phyloP scores from a whole-genome alignment of 2,329 filamentous ascomycete species.

The Fusarium devonianum region DNA sequence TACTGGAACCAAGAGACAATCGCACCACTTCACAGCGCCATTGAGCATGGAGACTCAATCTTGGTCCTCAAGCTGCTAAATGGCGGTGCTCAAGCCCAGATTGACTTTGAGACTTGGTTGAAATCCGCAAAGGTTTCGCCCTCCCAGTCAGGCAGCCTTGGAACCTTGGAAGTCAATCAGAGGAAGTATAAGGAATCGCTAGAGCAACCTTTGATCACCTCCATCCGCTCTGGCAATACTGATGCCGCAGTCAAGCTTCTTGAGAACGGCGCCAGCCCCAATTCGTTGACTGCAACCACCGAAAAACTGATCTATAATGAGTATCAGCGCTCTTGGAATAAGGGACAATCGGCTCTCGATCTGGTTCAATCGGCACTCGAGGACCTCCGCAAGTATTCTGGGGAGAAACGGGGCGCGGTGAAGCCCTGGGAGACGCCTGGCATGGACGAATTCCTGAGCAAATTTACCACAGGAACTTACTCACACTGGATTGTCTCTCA shows the following conservation, averaged over 20 bases:
- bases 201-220: constrained; percentile 72
- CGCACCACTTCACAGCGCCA: constrained; percentile 66
- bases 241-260: constrained; percentile 66
- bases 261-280: constrained; percentile 69
- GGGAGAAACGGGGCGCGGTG: constrained; percentile 18
- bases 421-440: constrained; percentile 45
- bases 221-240: constrained; percentile 54
- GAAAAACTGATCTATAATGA: constrained; percentile 47
- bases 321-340: constrained; percentile 45
- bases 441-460: constrained; percentile 61
- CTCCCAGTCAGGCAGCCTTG: constrained; percentile 44
- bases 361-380: constrained; percentile 61
- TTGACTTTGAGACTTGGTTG: constrained; percentile 71
- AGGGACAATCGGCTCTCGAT: constrained; percentile 65
- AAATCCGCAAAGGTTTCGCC: constrained; percentile 60
- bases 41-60: constrained; percentile 59
- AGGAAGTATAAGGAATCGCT: constrained; percentile 54
- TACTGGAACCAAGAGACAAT: constrained; percentile 47
- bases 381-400: constrained; percentile 55
- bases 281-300: constrained; percentile 58
- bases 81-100: constrained; percentile 64
- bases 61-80: constrained; percentile 68
- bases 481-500: constrained; percentile 59
- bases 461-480: constrained; percentile 64
- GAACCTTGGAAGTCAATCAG: constrained; percentile 57